These are phyloP conservation scores for Beta lomatogona DNA, from an alignment of 179 eudicot genomes.

Conservation along the genomic window DNA sequence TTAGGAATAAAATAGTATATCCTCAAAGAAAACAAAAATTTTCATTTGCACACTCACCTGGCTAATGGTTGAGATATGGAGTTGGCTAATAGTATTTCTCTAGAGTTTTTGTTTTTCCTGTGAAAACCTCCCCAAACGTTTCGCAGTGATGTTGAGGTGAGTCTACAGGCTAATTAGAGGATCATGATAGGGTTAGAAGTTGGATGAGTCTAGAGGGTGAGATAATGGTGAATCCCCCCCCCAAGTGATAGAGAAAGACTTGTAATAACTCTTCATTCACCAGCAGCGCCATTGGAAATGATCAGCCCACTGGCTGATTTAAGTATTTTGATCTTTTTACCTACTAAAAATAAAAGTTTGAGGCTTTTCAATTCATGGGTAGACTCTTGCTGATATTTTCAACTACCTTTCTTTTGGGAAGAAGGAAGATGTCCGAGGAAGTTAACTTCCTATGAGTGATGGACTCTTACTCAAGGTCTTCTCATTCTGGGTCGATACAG, in stretches of 20 bases:
- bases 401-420: neutral
- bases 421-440: neutral
- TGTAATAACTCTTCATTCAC: neutral
- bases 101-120: neutral
- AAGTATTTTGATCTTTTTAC: neutral
- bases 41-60: neutral
- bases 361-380: neutral
- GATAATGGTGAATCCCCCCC: neutral
- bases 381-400: neutral
- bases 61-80: neutral
- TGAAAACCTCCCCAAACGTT: neutral
- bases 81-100: neutral
- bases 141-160: slow-evolving; percentile 6
- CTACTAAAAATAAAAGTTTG: neutral
- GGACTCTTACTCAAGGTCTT: neutral
- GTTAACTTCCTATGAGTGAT: neutral
- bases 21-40: neutral
- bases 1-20: neutral
- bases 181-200: neutral
- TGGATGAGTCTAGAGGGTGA: neutral
- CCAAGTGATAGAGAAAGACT: neutral
- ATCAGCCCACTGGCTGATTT: neutral
- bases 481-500: neutral
- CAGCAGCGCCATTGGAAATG: neutral
- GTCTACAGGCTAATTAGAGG: neutral